A percentile compares a stretch with the other conserved stretches of the same genome.
These are phyloP conservation scores for Mycena belliarum DNA, from an alignment of 768 basidiomycete genomes.

Conservation along the genomic window DNA sequence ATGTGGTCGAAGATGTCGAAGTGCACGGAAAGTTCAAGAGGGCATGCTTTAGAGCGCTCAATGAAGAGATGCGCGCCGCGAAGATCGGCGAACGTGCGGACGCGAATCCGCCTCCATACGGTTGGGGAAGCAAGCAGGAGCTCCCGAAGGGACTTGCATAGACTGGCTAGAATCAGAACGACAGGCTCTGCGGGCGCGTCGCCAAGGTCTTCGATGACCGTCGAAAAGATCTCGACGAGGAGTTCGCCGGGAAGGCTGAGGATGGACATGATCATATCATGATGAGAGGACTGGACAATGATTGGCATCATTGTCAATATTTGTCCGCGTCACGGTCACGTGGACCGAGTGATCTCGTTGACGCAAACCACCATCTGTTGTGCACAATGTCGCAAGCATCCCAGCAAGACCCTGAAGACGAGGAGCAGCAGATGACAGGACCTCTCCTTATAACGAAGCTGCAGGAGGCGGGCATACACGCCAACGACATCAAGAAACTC, in stretches of 20 bases:
- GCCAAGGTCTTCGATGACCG: not conserved
- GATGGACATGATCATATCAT: not conserved
- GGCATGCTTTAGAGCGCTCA: slow-evolving; percentile 27
- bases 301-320: too few species aligned
- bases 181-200: not conserved
- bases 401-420: slow-evolving; percentile 50
- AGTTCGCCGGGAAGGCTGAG: slow-evolving; percentile 17
- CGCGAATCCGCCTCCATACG: slow-evolving; percentile 31
- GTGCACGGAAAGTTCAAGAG: slow-evolving; percentile 24
- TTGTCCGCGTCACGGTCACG: not conserved
- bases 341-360: not conserved
- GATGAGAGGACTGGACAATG: too few species aligned
- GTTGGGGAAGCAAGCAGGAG: slow-evolving; percentile 27
- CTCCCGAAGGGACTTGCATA: slow-evolving; percentile 31
- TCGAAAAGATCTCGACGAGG: slow-evolving; percentile 11
- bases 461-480: slow-evolving; percentile 85
- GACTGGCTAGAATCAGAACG: slow-evolving; percentile 11
- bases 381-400: slow-evolving; percentile 58
- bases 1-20: slow-evolving; percentile 2
- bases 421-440: slow-evolving; percentile 57
- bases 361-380: too few species aligned
- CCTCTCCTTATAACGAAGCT: slow-evolving; percentile 84
- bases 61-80: slow-evolving; percentile 23
- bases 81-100: slow-evolving; percentile 15
- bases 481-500: slow-evolving; percentile 94